phyloP scores from a whole-genome alignment of 306 rosid genomes.

The Leucaena leucocephala region DNA sequence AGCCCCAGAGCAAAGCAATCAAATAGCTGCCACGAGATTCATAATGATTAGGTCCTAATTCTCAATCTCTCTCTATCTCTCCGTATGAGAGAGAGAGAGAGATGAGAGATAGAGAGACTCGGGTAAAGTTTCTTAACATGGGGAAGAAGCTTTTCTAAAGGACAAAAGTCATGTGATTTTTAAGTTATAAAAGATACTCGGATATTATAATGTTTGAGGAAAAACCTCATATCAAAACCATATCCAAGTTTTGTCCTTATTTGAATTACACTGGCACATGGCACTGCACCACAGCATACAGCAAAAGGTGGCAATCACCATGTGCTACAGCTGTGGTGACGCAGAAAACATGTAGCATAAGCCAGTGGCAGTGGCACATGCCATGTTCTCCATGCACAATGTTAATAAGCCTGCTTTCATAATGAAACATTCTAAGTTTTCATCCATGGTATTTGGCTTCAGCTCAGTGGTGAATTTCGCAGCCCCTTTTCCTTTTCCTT shows the following conservation, averaged over 20 bases:
- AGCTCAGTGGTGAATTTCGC: background rate
- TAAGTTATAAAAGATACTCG: background rate
- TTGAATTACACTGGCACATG: background rate
- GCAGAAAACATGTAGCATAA: background rate
- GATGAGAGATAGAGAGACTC: background rate
- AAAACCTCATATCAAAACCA: background rate
- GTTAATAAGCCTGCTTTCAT: background rate
- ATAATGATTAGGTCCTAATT: background rate
- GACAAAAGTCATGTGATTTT: background rate
- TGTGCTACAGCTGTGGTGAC: constrained; percentile 1
- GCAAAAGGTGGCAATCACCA: background rate
- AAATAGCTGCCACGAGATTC: constrained; percentile 3
- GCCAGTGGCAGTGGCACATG: background rate
- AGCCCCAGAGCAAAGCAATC: background rate
- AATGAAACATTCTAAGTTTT: background rate
- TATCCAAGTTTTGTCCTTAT: background rate
- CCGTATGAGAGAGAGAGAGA: background rate
- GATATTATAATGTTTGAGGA: background rate
- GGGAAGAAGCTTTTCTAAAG: background rate
- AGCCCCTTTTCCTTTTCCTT: background rate
- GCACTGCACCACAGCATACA: background rate
- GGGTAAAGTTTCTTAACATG: background rate
- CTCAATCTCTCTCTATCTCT: background rate
- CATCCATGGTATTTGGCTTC: background rate
- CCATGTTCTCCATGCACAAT: background rate